Conservation (phyloP, 2,329 filamentous ascomycete genomes). For the Calycina marina region DNA sequence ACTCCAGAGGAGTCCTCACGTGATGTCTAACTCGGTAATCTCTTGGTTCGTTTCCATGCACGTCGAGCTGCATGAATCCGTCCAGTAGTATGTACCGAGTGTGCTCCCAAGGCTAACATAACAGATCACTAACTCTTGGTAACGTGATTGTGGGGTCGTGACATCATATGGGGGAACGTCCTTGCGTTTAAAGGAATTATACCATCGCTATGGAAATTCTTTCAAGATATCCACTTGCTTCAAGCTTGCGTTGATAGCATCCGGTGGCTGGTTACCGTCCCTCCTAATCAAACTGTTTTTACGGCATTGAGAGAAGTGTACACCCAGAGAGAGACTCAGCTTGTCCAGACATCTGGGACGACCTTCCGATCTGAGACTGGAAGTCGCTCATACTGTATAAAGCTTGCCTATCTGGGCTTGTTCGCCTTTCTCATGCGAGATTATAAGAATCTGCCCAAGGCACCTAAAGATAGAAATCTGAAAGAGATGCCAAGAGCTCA, state of each 20-base stretch:
- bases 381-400: slow-evolving; percentile 3
- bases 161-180: slow-evolving; percentile 7
- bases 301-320: slow-evolving; percentile 3
- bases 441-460: slow-evolving; percentile 5
- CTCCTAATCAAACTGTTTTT: slow-evolving; percentile 4
- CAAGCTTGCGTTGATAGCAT: slow-evolving; percentile 7
- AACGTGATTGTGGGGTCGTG: too few species aligned
- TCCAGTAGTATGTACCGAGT: too few species aligned
- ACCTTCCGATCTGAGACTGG: slow-evolving; percentile 2
- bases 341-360: slow-evolving; percentile 5
- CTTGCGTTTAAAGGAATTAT: slow-evolving; percentile 7
- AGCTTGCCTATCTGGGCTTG: slow-evolving; percentile 6
- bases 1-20: too few species aligned
- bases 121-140: too few species aligned
- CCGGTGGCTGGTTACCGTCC: slow-evolving; percentile 6
- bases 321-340: slow-evolving; percentile 3
- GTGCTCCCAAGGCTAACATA: too few species aligned
- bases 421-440: slow-evolving; percentile 6
- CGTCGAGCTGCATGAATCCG: too few species aligned
- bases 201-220: slow-evolving; percentile 9
- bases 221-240: slow-evolving; percentile 8
- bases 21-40: too few species aligned
- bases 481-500: slow-evolving; percentile 9
- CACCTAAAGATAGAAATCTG: slow-evolving; percentile 4
- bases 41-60: too few species aligned